Conservation (phyloP, 768 basidiomycete genomes). For the Mycena rebaudengoi region DNA sequence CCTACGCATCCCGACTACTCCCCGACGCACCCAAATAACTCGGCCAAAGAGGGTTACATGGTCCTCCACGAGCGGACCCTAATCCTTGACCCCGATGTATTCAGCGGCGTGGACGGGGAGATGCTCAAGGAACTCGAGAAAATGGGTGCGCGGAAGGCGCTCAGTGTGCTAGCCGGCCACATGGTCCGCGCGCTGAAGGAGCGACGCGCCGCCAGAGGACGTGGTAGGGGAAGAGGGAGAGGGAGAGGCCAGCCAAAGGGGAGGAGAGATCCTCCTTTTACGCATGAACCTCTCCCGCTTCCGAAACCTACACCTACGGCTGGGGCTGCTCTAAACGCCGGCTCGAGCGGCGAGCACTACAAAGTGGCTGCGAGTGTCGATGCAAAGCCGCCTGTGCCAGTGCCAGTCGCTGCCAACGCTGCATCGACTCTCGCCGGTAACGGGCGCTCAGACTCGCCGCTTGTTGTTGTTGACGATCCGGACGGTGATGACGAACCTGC, state of each 20-base stretch:
- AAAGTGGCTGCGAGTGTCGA: constrained; percentile 13
- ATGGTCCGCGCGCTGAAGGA: constrained; percentile 90
- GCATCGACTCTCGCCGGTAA: constrained; percentile 28
- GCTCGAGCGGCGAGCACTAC: not conserved
- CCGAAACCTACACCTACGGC: not conserved
- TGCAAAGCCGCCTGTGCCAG: constrained; percentile 39
- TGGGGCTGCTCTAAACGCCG: not conserved
- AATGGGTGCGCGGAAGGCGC: constrained; percentile 83
- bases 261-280: constrained; percentile 26
- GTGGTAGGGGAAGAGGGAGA: constrained; percentile 51
- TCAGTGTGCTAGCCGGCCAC: constrained; percentile 83
- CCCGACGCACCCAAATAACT: constrained; percentile 56
- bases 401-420: constrained; percentile 37
- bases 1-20: constrained; percentile 65
- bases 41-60: constrained; percentile 68
- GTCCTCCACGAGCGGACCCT: constrained; percentile 86
- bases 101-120: constrained; percentile 76
- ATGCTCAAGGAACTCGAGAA: constrained; percentile 80
- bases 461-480: constrained; percentile 69
- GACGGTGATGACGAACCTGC: constrained; percentile 61
- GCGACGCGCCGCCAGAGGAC: constrained; percentile 51
- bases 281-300: constrained; percentile 3
- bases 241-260: constrained; percentile 45
- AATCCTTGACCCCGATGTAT: constrained; percentile 86
- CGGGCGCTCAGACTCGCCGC: constrained; percentile 56